phyloP scores from a whole-genome alignment of 1,139 yeast genomes.

The Suzukiozyma palmioleophila region DNA sequence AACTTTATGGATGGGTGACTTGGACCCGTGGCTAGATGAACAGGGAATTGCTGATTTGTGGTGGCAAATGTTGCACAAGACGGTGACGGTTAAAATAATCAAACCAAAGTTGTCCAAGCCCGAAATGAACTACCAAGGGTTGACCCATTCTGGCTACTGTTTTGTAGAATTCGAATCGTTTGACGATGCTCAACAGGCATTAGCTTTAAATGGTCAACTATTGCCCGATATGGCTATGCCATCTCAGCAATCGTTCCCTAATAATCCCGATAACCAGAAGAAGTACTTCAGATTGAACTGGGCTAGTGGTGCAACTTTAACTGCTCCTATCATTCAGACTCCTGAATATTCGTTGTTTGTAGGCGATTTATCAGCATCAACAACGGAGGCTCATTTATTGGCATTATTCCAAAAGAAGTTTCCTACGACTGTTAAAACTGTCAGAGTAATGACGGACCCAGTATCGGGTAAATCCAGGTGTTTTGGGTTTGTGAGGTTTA shows the following conservation, averaged over 20 bases:
- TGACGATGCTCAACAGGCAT: constrained; percentile 63
- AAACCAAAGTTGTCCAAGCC: constrained; percentile 35
- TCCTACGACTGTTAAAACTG: constrained; percentile 59
- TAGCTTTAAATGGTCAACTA: constrained; percentile 59
- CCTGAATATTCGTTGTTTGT: constrained; percentile 66
- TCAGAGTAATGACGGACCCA: constrained; percentile 74
- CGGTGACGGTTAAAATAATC: constrained; percentile 49
- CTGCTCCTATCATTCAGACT: constrained; percentile 47
- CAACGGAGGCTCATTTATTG: constrained; percentile 64
- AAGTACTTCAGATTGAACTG: constrained; percentile 65
- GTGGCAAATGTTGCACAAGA: constrained; percentile 43
- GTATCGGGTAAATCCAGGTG: constrained; percentile 68
- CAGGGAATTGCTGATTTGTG: constrained; percentile 54
- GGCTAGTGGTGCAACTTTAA: constrained; percentile 64
- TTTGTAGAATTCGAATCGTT: constrained; percentile 62
- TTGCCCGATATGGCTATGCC: constrained; percentile 56
- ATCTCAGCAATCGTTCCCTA: constrained; percentile 38
- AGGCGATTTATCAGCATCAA: constrained; percentile 73
- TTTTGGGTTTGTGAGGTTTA: constrained; percentile 71
- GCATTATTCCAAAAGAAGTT: constrained; percentile 63
- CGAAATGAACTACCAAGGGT: constrained; percentile 20
- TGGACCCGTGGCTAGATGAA: constrained; percentile 73
- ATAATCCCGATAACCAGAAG: constrained; percentile 51
- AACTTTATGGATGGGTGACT: constrained; percentile 76
- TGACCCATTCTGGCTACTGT: constrained; percentile 67